phyloP scores from a whole-genome alignment of 2,329 filamentous ascomycete species.

The Pyrenophora tritici-repentis region DNA sequence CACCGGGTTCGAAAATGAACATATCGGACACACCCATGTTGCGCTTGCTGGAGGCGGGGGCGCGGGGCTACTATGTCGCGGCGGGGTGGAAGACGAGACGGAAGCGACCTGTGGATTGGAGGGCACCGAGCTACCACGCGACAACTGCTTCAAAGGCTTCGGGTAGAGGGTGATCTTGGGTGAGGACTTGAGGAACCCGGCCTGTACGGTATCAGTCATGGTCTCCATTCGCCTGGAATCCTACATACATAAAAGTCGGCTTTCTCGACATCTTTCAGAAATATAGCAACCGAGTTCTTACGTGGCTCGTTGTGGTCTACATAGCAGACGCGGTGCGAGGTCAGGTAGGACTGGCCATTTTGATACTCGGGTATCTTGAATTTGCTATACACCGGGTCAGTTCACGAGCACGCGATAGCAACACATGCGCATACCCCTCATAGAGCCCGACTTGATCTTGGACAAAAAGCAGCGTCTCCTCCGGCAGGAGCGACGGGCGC shows the following conservation, averaged over 20 bases:
- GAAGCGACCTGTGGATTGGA: constrained; percentile 44
- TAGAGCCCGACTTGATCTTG: constrained; percentile 97
- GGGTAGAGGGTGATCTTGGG: constrained; percentile 88
- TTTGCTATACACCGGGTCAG: constrained; percentile 64
- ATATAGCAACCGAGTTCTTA: constrained; percentile 80
- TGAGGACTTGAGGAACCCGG: constrained; percentile 92
- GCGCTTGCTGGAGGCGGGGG: constrained; percentile 63
- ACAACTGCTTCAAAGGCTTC: constrained; percentile 72
- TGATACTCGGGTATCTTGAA: constrained; percentile 94
- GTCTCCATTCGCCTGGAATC: neutral
- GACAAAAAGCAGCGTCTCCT: constrained; percentile 94
- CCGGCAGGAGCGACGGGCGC: constrained; percentile 86
- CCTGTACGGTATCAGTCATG: constrained; percentile 54
- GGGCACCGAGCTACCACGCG: constrained; percentile 55
- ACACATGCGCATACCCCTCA: constrained; percentile 73
- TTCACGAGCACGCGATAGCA: constrained; percentile 3
- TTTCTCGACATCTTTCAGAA: constrained; percentile 88
- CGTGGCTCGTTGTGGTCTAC: constrained; percentile 87
- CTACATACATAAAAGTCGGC: constrained; percentile 68
- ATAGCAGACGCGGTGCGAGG: constrained; percentile 93
- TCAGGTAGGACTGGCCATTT: constrained; percentile 94
- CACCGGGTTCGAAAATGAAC: constrained; percentile 90
- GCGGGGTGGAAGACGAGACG: constrained; percentile 36
- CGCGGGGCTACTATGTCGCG: constrained; percentile 46
- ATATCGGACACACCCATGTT: constrained; percentile 96